Percentiles rank a stretch among this genome's conserved stretches.
Evolutionary conservation across 371 early-diverging fungal genomes (phyloP).

Genomic region (Lichtheimia corymbifera): DNA sequence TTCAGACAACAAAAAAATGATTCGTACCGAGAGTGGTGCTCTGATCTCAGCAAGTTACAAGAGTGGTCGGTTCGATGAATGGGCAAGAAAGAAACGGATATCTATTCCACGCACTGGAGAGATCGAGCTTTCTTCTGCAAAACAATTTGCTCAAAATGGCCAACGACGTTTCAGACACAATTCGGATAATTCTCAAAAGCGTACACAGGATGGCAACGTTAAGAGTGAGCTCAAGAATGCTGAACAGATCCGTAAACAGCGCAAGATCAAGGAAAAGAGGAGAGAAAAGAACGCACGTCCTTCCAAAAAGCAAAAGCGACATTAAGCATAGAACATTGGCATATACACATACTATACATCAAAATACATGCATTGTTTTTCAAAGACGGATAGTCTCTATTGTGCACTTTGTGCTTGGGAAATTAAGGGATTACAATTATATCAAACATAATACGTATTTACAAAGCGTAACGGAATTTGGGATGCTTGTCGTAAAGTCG

Average conservation of each 20-base stretch:
- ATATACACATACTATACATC: no score
- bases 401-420: no score
- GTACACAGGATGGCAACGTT: slow-evolving; percentile 42
- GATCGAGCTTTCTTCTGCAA: slow-evolving; percentile 65
- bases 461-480: slow-evolving; percentile 46
- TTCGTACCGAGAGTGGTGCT: slow-evolving; percentile 90
- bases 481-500: slow-evolving; percentile 47
- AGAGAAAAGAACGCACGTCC: slow-evolving; percentile 71
- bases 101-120: slow-evolving; percentile 86
- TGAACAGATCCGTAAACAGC: slow-evolving; percentile 84
- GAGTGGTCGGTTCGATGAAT: slow-evolving; percentile 82
- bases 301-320: slow-evolving; percentile 19
- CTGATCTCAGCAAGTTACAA: slow-evolving; percentile 90
- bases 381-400: no score
- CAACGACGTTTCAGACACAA: slow-evolving; percentile 65
- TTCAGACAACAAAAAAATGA: slow-evolving; percentile 94
- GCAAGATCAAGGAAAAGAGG: slow-evolving; percentile 77
- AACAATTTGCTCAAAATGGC: slow-evolving; percentile 28
- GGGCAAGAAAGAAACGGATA: slow-evolving; percentile 87
- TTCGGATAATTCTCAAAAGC: slow-evolving; percentile 64
- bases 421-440: no score
- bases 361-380: no score
- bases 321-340: slow-evolving; percentile 7
- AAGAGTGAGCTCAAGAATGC: slow-evolving; percentile 79
- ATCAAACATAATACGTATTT: slow-evolving; percentile 2